phyloP scores from a whole-genome alignment of 768 basidiomycete species.

The Hericium coralloides region DNA sequence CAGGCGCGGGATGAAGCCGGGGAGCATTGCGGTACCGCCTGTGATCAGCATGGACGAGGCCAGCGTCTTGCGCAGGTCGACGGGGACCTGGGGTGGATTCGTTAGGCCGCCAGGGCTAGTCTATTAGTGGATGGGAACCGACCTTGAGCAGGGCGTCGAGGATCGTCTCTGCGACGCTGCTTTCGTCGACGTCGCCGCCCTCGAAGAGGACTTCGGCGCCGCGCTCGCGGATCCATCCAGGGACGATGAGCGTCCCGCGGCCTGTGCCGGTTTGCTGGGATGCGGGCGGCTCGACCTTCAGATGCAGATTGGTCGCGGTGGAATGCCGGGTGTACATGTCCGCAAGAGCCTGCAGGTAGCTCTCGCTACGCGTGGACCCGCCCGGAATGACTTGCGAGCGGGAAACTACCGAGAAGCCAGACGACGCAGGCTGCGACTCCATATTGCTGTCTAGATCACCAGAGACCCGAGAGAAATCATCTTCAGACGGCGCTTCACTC shows the following conservation, averaged over 20 bases:
- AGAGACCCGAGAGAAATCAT: conserved; percentile 50
- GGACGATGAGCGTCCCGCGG: conserved; percentile 71
- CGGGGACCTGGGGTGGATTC: conserved; percentile 51
- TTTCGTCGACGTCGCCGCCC: conserved; percentile 82
- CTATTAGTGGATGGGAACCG: not conserved
- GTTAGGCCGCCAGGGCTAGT: conserved; percentile 3
- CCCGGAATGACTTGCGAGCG: conserved; percentile 26
- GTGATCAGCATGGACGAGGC: conserved; percentile 77
- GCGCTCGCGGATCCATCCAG: conserved; percentile 92
- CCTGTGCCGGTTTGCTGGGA: conserved; percentile 66
- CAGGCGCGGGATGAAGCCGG: conserved; percentile 89
- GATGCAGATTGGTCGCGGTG: conserved; percentile 63
- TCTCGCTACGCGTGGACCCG: conserved; percentile 30
- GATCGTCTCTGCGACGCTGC: conserved; percentile 74
- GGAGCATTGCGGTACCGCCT: conserved; percentile 87
- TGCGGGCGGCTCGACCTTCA: conserved; percentile 59
- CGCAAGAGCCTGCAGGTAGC: conserved; percentile 54
- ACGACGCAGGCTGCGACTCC: conserved; percentile 41
- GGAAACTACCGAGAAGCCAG: conserved; percentile 53
- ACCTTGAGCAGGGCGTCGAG: conserved; percentile 78
- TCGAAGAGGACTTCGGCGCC: conserved; percentile 88
- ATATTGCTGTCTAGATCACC: conserved; percentile 34
- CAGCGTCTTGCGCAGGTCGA: conserved; percentile 82
- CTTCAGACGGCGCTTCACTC: conserved; percentile 58
- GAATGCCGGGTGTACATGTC: conserved; percentile 70